Percentiles rank a stretch among this genome's conserved stretches.
Evolutionary conservation across 495 filamentous ascomycete species (phyloP).

Genomic region (Penicillium paxilli): DNA sequence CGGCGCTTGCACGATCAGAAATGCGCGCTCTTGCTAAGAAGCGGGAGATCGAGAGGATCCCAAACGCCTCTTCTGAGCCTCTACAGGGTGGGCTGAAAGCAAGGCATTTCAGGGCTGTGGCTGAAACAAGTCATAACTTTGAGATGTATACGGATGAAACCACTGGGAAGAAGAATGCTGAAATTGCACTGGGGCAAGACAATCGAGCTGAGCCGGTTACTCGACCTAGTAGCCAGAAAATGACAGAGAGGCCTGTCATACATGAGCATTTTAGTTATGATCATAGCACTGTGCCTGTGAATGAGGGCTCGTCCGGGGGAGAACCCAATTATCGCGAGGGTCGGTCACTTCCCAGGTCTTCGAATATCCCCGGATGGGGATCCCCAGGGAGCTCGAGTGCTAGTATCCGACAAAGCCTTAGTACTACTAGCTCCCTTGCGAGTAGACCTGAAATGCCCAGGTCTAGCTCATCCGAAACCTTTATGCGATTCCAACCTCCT

Average conservation of each 20-base stretch:
- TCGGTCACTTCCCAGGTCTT: not conserved
- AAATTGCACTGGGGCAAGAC: not conserved
- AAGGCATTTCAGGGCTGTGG: constrained; percentile 1
- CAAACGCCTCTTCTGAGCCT: not conserved
- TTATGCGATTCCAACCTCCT: not conserved
- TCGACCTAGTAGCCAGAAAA: not conserved
- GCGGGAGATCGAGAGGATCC: not conserved
- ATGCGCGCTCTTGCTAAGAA: not conserved
- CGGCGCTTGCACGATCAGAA: not conserved
- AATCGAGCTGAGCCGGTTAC: not conserved
- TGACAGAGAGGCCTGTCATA: not conserved
- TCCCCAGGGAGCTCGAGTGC: not conserved
- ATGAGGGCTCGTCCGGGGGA: not conserved
- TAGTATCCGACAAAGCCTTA: not conserved
- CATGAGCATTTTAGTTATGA: not conserved
- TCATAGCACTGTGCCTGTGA: no score
- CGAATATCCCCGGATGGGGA: not conserved
- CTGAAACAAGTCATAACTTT: constrained; percentile 2
- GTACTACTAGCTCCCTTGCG: not conserved
- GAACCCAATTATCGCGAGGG: not conserved
- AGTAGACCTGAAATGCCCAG: not conserved
- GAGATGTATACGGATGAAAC: constrained; percentile 2
- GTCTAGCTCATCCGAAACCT: not conserved
- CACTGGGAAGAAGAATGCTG: not conserved
- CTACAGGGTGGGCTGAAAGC: not conserved